phyloP scores from a whole-genome alignment of 1,284 basidiomycete species.

The Apiotrichum brassicae region DNA sequence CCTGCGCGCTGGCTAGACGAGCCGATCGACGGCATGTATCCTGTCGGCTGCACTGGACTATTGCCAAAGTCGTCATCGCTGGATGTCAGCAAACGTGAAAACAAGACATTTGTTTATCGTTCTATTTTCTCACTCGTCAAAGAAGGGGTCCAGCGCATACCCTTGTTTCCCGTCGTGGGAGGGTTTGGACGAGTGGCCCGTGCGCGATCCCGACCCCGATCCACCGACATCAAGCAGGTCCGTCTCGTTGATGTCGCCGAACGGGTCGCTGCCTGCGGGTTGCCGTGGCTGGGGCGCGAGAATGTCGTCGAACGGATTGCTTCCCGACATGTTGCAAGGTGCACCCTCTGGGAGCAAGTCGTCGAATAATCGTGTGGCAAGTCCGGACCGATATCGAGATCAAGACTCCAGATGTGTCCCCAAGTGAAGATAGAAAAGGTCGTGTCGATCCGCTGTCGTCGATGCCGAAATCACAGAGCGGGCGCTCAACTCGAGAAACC shows the following conservation, averaged over 20 bases:
- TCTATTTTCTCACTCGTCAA: conserved; percentile 41
- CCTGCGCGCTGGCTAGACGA: conserved; percentile 13
- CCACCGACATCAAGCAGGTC: conserved; percentile 4
- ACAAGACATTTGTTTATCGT: background rate
- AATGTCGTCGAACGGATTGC: conserved; percentile 44
- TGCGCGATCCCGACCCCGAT: background rate
- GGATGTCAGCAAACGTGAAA: background rate
- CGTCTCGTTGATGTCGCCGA: conserved; percentile 27
- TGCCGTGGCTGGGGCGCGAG: conserved; percentile 32
- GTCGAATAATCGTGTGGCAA: too few species aligned
- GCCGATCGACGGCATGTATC: conserved; percentile 31
- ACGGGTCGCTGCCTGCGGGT: conserved; percentile 29
- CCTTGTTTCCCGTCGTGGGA: conserved; percentile 15
- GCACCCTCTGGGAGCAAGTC: too few species aligned
- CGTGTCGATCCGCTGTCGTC: too few species aligned
- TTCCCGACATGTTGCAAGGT: background rate
- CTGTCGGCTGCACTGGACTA: conserved; percentile 20
- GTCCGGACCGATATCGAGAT: too few species aligned
- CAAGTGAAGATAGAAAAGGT: too few species aligned
- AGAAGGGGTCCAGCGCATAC: conserved; percentile 45
- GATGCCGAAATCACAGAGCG: too few species aligned
- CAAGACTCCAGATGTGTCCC: too few species aligned
- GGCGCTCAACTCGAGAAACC: too few species aligned
- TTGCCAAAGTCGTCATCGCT: conserved; percentile 44
- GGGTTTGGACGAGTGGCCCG: background rate